A percentile compares a stretch with the other conserved stretches of the same genome.
Conservation (phyloP, 139 green algal species). For the Nannochloris sp. region DNA sequence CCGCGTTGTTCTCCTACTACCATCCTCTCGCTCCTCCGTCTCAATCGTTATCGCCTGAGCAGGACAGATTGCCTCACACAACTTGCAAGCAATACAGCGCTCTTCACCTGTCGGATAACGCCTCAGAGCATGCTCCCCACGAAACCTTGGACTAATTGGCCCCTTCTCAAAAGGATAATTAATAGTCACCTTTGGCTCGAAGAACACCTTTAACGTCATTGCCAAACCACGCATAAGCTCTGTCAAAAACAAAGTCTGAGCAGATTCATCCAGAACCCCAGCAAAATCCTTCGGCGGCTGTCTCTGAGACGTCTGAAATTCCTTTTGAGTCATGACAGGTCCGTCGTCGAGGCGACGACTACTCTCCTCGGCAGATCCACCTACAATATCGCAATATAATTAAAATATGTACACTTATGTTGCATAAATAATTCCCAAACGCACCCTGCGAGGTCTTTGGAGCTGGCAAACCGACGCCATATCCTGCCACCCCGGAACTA, state of each 20-base stretch:
- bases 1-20: constrained; percentile 43
- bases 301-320: constrained; percentile 22
- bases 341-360: neutral
- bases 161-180: constrained; percentile 99
- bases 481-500: too few species aligned
- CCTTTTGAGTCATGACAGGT: constrained; percentile 13
- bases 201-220: constrained; percentile 92
- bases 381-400: too few species aligned
- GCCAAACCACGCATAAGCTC: constrained; percentile 85
- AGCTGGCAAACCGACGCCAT: too few species aligned
- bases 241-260: constrained; percentile 94
- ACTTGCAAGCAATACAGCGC: constrained; percentile 99
- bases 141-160: constrained; percentile 84
- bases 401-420: too few species aligned
- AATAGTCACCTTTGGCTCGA: constrained; percentile 95
- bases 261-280: constrained; percentile 79
- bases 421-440: too few species aligned
- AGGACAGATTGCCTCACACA: constrained; percentile 87
- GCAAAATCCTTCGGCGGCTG: constrained; percentile 34
- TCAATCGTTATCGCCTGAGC: constrained; percentile 98
- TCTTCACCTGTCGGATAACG: constrained; percentile 97
- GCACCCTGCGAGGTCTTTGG: too few species aligned
- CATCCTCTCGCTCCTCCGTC: constrained; percentile 97
- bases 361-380: neutral
- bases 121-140: constrained; percentile 95